Conservation (phyloP, 306 rosid genomes). For the Cucurbita moschata region DNA sequence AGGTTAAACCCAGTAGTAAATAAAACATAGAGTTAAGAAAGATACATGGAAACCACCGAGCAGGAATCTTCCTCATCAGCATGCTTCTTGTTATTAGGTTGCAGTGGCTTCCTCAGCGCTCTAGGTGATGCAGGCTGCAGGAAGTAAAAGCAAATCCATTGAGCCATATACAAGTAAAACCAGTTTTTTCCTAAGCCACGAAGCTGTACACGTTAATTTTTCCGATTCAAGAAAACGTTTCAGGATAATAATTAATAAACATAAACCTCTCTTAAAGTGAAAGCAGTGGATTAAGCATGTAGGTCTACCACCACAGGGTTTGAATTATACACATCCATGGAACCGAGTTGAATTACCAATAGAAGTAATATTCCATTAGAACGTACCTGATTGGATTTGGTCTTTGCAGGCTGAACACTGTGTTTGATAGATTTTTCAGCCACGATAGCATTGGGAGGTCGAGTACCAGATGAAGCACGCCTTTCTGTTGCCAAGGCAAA, state of each 20-base stretch:
- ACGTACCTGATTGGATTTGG: constrained; percentile 64
- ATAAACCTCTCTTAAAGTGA: neutral
- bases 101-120: constrained; percentile 51
- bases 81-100: constrained; percentile 72
- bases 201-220: neutral
- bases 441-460: constrained; percentile 27
- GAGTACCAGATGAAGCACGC: constrained; percentile 56
- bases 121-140: constrained; percentile 51
- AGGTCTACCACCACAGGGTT: neutral
- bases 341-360: neutral
- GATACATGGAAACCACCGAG: constrained; percentile 75
- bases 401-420: constrained; percentile 25
- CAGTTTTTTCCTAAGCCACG: neutral
- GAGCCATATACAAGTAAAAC: neutral
- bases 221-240: neutral
- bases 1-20: neutral
- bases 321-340: neutral
- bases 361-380: neutral
- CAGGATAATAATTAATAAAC: neutral
- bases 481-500: constrained; percentile 92
- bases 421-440: constrained; percentile 18
- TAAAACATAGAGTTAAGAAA: constrained; percentile 24
- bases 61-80: constrained; percentile 86
- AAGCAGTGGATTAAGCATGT: neutral
- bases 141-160: constrained; percentile 1